Conservation (phyloP, 495 filamentous ascomycete species). For the Amorphotheca resinae region DNA sequence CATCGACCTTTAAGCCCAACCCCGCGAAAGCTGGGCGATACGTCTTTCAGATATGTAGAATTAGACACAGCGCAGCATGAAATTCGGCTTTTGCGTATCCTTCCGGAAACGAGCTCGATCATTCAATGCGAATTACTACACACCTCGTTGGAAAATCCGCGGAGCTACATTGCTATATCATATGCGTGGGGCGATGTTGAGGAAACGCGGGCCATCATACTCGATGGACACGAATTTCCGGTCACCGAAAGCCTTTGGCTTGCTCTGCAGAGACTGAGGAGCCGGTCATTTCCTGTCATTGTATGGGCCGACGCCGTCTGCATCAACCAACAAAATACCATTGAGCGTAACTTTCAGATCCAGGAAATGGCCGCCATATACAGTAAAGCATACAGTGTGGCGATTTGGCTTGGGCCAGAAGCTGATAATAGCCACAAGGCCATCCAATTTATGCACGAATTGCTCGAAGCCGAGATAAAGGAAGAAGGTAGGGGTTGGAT, state of each 20-base stretch:
- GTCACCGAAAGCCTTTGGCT: constrained; percentile 14
- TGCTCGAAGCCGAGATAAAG: neutral
- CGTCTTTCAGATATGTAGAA: constrained; percentile 5
- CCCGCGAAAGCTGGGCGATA: constrained; percentile 5
- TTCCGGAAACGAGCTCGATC: constrained; percentile 4
- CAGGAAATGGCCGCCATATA: constrained; percentile 8
- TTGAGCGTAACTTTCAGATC: constrained; percentile 9
- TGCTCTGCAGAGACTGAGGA: constrained; percentile 15
- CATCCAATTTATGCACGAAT: neutral
- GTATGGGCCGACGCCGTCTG: constrained; percentile 13
- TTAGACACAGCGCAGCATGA: constrained; percentile 1
- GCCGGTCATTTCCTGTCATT: constrained; percentile 1
- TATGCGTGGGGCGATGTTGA: constrained; percentile 22
- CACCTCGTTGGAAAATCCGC: constrained; percentile 9
- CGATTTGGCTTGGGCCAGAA: constrained; percentile 10
- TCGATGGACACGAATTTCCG: constrained; percentile 14
- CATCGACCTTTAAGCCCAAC: constrained; percentile 2
- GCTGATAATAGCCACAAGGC: constrained; percentile 11
- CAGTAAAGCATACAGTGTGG: neutral
- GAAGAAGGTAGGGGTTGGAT: neutral
- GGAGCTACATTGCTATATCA: constrained; percentile 17
- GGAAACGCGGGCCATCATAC: constrained; percentile 10
- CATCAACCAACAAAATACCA: constrained; percentile 12
- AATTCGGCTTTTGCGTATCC: constrained; percentile 12
- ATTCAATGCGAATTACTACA: constrained; percentile 19